phyloP scores from a whole-genome alignment of 768 basidiomycete genomes.

The Boletus tylopilopsis region DNA sequence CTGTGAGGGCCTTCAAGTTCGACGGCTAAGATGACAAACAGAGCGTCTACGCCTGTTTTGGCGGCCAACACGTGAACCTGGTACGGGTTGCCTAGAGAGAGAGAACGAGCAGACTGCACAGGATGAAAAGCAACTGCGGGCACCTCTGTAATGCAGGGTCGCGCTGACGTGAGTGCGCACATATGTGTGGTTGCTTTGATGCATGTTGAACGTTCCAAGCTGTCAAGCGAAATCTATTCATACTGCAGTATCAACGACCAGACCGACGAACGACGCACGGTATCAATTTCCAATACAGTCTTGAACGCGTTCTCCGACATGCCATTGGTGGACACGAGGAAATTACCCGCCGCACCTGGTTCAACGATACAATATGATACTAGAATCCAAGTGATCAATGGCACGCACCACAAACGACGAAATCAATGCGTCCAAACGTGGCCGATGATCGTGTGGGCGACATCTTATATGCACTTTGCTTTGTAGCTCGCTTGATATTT shows the following conservation, averaged over 20 bases:
- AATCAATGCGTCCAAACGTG: conserved; percentile 85
- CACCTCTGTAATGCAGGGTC: conserved; percentile 81
- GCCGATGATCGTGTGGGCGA: conserved; percentile 67
- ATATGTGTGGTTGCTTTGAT: conserved; percentile 87
- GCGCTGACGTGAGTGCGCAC: conserved; percentile 81
- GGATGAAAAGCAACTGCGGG: too few relatives aligned
- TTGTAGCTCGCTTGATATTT: too few relatives aligned
- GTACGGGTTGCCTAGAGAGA: conserved; percentile 69
- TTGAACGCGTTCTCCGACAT: conserved; percentile 89
- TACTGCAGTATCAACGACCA: too few relatives aligned
- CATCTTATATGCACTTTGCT: too few relatives aligned
- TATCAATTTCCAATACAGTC: conserved; percentile 93
- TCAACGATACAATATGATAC: too few relatives aligned
- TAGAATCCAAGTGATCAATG: too few relatives aligned
- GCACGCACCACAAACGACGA: conserved; percentile 91
- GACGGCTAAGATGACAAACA: conserved; percentile 80
- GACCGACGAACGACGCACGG: conserved; percentile 47
- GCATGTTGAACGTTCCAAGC: conserved; percentile 92
- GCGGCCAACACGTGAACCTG: conserved; percentile 95
- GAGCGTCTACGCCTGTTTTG: conserved; percentile 90
- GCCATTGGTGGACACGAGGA: conserved; percentile 79
- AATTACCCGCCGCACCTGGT: conserved; percentile 93
- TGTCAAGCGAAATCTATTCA: conserved; percentile 28
- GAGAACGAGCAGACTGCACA: too few relatives aligned
- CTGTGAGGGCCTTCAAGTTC: conserved; percentile 96